Percentiles rank a stretch among this genome's conserved stretches.
These are phyloP conservation scores for Raffaelea albimanens DNA, from an alignment of 2,329 filamentous ascomycete genomes.

Conservation along the genomic window DNA sequence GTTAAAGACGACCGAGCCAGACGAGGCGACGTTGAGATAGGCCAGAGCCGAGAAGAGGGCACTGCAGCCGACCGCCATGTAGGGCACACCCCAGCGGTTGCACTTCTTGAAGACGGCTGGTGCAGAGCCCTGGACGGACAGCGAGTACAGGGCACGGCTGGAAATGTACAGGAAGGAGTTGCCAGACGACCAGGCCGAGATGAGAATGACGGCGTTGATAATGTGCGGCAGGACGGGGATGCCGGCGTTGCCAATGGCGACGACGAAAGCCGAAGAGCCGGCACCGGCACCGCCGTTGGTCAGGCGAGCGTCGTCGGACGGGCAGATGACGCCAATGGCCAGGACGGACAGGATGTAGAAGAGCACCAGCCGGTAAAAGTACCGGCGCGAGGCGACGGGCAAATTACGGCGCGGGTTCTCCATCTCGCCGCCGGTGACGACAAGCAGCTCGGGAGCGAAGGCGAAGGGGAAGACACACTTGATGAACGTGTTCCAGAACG, in stretches of 20 bases:
- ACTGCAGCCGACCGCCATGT: constrained; percentile 44
- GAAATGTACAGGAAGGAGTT: constrained; percentile 56
- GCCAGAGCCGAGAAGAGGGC: constrained; percentile 38
- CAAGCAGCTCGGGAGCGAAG: constrained; percentile 43
- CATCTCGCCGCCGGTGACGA: constrained; percentile 50
- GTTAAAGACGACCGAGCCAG: constrained; percentile 16
- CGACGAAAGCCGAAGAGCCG: constrained; percentile 54
- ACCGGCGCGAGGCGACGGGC: constrained; percentile 61
- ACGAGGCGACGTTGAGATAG: constrained; percentile 30
- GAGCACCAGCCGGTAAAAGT: constrained; percentile 26
- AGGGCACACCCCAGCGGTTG: constrained; percentile 43
- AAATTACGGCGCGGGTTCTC: constrained; percentile 64
- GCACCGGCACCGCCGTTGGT: constrained; percentile 21
- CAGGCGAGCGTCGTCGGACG: constrained; percentile 21
- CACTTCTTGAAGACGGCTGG: constrained; percentile 46
- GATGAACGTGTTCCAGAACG: constrained; percentile 32
- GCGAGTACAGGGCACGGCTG: constrained; percentile 47
- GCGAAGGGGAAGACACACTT: constrained; percentile 35
- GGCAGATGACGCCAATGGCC: constrained; percentile 18
- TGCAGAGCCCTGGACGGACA: constrained; percentile 49
- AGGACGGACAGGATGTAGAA: constrained; percentile 22
- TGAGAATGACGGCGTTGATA: constrained; percentile 68
- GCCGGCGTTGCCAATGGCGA: constrained; percentile 59
- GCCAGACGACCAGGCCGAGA: constrained; percentile 58
- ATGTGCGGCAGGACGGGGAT: constrained; percentile 59